These are phyloP conservation scores for Beta macrorhiza DNA, from an alignment of 179 eudicot species.

Conservation along the genomic window DNA sequence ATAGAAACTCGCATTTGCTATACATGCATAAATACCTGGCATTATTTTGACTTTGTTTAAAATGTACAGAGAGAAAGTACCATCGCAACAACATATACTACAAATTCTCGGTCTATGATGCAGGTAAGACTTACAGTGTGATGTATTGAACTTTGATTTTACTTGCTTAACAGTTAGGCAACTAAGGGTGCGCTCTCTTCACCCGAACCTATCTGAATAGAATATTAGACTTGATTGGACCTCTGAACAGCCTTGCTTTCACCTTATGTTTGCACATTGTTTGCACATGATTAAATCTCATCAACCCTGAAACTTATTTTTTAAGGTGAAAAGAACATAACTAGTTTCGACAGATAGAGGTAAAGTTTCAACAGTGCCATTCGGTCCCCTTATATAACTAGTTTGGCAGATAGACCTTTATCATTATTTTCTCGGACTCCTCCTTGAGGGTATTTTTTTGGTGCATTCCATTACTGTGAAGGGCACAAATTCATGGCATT, in stretches of 20 bases:
- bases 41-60: slow-evolving; percentile 3
- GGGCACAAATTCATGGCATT: not conserved
- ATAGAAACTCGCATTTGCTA: not conserved
- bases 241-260: not conserved
- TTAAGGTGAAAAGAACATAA: too few species aligned
- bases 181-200: not conserved
- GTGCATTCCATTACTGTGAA: not conserved
- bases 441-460: not conserved
- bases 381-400: too few species aligned
- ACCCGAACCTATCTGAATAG: too few species aligned
- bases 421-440: too few species aligned
- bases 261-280: too few species aligned
- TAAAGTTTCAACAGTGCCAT: too few species aligned
- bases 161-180: not conserved
- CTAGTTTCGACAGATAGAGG: too few species aligned
- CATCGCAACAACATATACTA: slow-evolving; percentile 77
- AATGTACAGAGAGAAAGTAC: slow-evolving; percentile 64
- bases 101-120: slow-evolving; percentile 93
- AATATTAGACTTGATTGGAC: too few species aligned
- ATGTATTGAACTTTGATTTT: not conserved
- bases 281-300: too few species aligned
- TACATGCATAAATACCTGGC: slow-evolving; percentile 1
- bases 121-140: slow-evolving; percentile 53
- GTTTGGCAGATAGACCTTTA: too few species aligned
- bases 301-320: too few species aligned